Percentiles rank a stretch among this genome's conserved stretches.
Conservation (phyloP, 306 rosid genomes). For the Quercus ilex region DNA sequence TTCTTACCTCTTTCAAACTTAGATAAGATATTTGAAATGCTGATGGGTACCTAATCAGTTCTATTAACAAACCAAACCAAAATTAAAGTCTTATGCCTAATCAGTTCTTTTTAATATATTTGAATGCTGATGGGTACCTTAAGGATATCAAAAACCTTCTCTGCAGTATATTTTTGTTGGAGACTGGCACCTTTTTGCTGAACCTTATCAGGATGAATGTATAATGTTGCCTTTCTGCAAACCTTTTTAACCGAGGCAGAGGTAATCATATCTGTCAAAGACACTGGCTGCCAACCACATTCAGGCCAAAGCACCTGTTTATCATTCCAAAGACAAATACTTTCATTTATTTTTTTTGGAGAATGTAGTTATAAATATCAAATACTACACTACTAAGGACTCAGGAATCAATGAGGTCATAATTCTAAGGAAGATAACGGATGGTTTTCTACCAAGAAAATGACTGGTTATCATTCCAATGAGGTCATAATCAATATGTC, state of each 20-base stretch:
- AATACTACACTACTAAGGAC: not conserved
- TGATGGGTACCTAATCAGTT: no score
- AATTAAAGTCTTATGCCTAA: not conserved
- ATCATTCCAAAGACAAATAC: slow-evolving; percentile 28
- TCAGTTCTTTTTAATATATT: not conserved
- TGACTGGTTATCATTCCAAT: no score
- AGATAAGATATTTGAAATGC: no score
- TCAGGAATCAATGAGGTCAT: not conserved
- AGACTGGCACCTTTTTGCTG: slow-evolving; percentile 86
- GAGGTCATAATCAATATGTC: not conserved
- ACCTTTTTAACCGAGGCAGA: slow-evolving; percentile 70
- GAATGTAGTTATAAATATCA: not conserved
- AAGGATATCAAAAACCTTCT: slow-evolving; percentile 89
- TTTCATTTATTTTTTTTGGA: not conserved
- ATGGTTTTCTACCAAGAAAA: not conserved
- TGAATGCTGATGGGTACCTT: slow-evolving; percentile 42
- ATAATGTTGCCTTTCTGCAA: slow-evolving; percentile 72
- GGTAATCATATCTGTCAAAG: slow-evolving; percentile 77
- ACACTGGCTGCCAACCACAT: slow-evolving; percentile 76
- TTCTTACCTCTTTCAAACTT: no score
- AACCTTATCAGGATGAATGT: slow-evolving; percentile 88
- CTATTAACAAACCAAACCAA: not conserved
- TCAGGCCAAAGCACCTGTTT: slow-evolving; percentile 82
- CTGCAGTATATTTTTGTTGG: slow-evolving; percentile 75
- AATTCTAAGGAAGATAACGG: not conserved